Percentiles rank a stretch among this genome's conserved stretches.
Conservation (phyloP, 2,329 filamentous ascomycete species). For the Trichophyton simii region DNA sequence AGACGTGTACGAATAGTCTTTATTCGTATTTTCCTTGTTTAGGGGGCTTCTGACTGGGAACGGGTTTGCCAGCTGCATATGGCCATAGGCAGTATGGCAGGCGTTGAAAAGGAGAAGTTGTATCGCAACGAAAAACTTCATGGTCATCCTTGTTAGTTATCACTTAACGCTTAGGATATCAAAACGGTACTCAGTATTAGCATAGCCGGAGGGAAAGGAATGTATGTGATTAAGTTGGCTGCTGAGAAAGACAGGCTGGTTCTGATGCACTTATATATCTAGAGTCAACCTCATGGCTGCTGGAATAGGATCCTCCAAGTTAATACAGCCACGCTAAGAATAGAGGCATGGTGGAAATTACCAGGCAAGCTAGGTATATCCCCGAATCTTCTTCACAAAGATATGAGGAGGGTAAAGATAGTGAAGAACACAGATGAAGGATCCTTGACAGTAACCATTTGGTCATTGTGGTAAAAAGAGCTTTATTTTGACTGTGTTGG, state of each 20-base stretch:
- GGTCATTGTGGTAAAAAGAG: not conserved
- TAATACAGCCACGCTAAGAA: not conserved
- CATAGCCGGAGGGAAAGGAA: not conserved
- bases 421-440: not conserved
- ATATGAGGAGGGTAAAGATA: not conserved
- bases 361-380: not conserved
- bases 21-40: conserved; percentile 34
- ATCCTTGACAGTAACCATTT: not conserved
- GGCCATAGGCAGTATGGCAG: conserved; percentile 16
- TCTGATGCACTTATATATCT: not conserved
- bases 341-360: not conserved
- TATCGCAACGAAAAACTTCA: not conserved
- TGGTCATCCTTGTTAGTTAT: not conserved
- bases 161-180: not conserved
- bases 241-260: not conserved
- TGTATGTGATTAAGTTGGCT: not conserved
- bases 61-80: conserved; percentile 47
- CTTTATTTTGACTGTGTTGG: not conserved
- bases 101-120: not conserved
- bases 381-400: not conserved
- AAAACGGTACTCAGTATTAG: not conserved
- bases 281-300: not conserved
- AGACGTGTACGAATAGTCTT: conserved; percentile 60
- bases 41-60: conserved; percentile 41
- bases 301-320: not conserved